Evolutionary conservation across 2,329 filamentous ascomycete genomes (phyloP), one percentile per base, ranked within the genome.

Genomic region (Alternaria incomplexa): DNA sequence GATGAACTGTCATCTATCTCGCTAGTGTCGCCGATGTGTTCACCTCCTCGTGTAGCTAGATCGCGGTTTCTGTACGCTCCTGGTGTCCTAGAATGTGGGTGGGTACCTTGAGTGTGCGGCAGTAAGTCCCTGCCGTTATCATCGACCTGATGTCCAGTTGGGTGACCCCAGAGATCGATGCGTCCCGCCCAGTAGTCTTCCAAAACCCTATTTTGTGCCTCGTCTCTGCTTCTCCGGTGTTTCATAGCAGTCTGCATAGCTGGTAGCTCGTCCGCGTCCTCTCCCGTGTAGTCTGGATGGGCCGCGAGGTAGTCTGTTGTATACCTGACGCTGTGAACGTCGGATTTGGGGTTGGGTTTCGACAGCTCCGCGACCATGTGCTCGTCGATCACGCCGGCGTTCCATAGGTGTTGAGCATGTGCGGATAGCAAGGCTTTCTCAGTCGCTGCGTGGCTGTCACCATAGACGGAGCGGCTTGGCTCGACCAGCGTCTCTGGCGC

Each of bases 101-200:
- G 32, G 32, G 32, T 36, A 36, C 32, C 32, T 36, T 36, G 32
- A 36, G 32, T 36, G 4, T 3, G 15, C 32, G 32, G 4, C 32
- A 36, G 32, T n/a, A 36, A 36, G 32, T 36, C 4, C 7, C 15
- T 36, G 15, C 7, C 7, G 32, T 36, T 9, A 36, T 36, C 32
- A 36, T 36, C 32, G 15, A 36, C 15, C 32, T n/a, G 32, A 36
- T n/a, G 15, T 36, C 32, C 32, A n/a, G 63, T 64, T 2, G 11
- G 10, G 7, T 67, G 65, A 4, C 68, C 72, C 3, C 67, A 22
- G 20, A 66, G 67, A 25, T 75, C 71, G 20, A 73, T 70, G n/a
- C 50, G 57, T 6, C 72, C 71, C 4, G 61, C 65, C 13, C 57
- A 10, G 20, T 40, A 75, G 10, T 70, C 66, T 17, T 48, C 54